Evolutionary conservation across 345 rosid genomes (phyloP).

Genomic region (Eucalyptus pauciflora): DNA sequence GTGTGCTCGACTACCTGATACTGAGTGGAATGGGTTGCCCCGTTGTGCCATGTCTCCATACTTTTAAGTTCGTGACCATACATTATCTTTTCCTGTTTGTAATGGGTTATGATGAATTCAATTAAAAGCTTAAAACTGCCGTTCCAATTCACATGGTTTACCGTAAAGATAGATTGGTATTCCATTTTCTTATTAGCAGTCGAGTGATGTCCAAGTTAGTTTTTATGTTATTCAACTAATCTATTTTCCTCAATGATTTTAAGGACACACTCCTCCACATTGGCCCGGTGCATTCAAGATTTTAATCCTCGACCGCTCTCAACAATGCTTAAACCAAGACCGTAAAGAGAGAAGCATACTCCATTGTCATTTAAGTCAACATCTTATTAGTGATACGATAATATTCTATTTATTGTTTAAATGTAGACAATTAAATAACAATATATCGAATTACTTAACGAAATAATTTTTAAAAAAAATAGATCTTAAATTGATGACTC

Average conservation of each 20-base stretch:
- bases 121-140: background rate
- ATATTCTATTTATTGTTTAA: background rate
- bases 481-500: background rate
- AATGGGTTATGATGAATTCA: background rate
- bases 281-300: fast-evolving
- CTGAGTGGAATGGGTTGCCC: background rate
- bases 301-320: background rate
- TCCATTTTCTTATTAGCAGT: background rate
- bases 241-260: background rate
- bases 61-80: background rate
- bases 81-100: background rate
- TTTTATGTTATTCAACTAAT: background rate
- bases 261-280: background rate
- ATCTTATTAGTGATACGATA: background rate
- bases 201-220: background rate
- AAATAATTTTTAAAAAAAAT: background rate
- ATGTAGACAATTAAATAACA: background rate
- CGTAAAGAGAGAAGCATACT: background rate
- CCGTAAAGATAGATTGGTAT: background rate
- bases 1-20: background rate
- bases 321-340: background rate
- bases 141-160: background rate
- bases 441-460: background rate
- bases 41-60: background rate
- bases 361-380: background rate